Base-by-base conservation (phyloP, 768 basidiomycete species). In the Heimioporus sp. region DNA sequence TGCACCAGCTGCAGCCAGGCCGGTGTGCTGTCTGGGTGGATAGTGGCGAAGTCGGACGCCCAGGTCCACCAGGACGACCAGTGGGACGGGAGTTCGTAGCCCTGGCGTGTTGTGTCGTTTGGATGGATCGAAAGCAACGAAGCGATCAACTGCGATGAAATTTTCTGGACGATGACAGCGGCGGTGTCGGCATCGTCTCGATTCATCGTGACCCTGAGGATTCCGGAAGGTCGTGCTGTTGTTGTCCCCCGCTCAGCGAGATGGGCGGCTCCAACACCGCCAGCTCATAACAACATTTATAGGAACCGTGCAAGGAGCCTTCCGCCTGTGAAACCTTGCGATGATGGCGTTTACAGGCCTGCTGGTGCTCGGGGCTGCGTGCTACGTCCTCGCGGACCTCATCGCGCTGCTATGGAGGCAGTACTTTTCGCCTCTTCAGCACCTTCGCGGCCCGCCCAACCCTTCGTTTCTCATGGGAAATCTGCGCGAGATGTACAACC, bases 401-500 rank as follows among this genome's bases (percentile, higher is more conserved):
- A 51, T 77, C 43, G 62, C 57, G 32, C 69, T 81, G 35, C 60
- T 83, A 52, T 35, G 74, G 56, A 64, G 76, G 9, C 80, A 82
- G 58, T 62, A 58, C 51, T 64, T 65, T 40, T 82, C 80, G 0
- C 80, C 80, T 10, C 75, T 81, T 10, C 73, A 69, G n/a, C 54
- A 52, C 32, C 76, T 84, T 21, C 70, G 66, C 1, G 74, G 79
- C 6, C 81, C 81, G 11, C 71, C 74, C 2, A 74, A 69, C 12
- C 68, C 66, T 0, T 79, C 80, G 0, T 68, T 78, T 59, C 74
- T 82, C 66, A 65, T 79, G 55, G 81, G 80, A 4, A 78, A 82
- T 64, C 74, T 81, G 30, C 69, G 66, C 28, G 73, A 79, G 55
- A 74, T 82, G 67, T 77, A 80, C 62, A 73, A 83, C 63, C 77